Evolutionary conservation across 1,284 basidiomycete genomes (phyloP), one percentile per base, ranked within the genome.

Genomic region (Ustilago lituana): DNA sequence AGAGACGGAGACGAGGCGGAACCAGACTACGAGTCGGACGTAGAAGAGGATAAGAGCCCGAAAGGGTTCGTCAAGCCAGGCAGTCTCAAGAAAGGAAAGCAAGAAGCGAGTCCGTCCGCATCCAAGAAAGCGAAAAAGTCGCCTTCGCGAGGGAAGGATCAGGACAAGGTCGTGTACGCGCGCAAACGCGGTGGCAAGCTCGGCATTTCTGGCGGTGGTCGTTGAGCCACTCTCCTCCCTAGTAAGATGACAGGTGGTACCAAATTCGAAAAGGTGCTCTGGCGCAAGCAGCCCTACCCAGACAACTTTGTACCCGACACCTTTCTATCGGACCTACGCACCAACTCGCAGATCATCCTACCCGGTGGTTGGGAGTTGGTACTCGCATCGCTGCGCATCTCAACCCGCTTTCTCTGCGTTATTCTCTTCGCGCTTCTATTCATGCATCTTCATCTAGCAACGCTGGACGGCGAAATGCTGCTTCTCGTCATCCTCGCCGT

Each of bases 231-330:
- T 12, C 22, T n/a, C 29, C 20, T 45, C 15, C 10, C 2, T 15
- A 29, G n/a, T 20, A 33, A 36, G 10, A 49, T 48, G 46, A n/a
- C 24, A 4, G 19, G 2, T 17, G 20, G 17, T 12, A 35, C 12
- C n/a, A 3, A 22, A 12, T 95, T 92, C 91, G 87, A 89, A 79
- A 91, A 89, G 78, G 85, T 91, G n/a, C 87, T 97, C 17, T 96
- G 93, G 92, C 89, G 89, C 78, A 84, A 83, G 62, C 90, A 91
- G 78, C 84, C 87, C 5, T 91, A 87, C 79, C 88, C 91, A 14
- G 94, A 96, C 83, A 93, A 94, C 81, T 88, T 93, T 83, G 89
- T 96, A 47, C 90, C 91, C 10, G 83, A 84, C 2, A 85, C 87
- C 9, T 96, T 95, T 82, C 86, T 95, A 46, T 87, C 89, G 1